Conservation (phyloP, 176 grass and related monocot genomes). For the Oryza meyeriana region DNA sequence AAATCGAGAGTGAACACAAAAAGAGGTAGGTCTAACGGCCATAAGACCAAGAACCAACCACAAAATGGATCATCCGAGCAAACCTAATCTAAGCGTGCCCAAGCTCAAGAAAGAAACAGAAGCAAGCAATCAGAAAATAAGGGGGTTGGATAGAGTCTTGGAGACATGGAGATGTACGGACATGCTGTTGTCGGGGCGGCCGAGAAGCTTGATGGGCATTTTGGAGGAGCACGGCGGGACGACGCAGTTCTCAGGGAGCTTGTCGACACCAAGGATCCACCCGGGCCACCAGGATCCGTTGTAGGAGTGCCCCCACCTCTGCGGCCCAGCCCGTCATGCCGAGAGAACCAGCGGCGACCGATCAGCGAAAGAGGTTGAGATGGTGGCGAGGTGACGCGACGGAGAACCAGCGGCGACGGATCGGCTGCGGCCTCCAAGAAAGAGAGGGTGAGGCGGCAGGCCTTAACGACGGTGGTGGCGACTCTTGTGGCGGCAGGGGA, state of each 20-base stretch:
- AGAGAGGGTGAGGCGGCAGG: too few relatives aligned
- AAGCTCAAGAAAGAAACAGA: constrained; percentile 8
- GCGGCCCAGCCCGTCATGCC: too few relatives aligned
- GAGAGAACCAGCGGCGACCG: too few relatives aligned
- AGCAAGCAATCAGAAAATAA: neutral
- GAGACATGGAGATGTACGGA: constrained; percentile 35
- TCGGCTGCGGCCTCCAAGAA: too few relatives aligned
- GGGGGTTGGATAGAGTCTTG: neutral
- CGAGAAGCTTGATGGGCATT: constrained; percentile 92
- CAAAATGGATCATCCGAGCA: constrained; percentile 2
- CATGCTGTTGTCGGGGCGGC: constrained; percentile 91
- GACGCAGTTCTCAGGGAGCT: constrained; percentile 66
- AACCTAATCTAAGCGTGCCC: constrained; percentile 21
- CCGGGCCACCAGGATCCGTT: constrained; percentile 99
- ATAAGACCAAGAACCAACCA: neutral
- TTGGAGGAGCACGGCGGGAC: constrained; percentile 68
- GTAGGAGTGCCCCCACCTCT: too few relatives aligned
- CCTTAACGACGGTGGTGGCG: too few relatives aligned
- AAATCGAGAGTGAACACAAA: constrained; percentile 6
- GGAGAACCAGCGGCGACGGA: too few relatives aligned
- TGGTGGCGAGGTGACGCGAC: too few relatives aligned
- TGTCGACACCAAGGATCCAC: constrained; percentile 60
- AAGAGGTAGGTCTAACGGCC: neutral
- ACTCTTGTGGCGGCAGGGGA: too few relatives aligned
- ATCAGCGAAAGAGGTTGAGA: too few relatives aligned